Evolutionary conservation across 2,329 filamentous ascomycete species (phyloP), one percentile per base, ranked within the genome.

Genomic region (Myrmaecium sp.): DNA sequence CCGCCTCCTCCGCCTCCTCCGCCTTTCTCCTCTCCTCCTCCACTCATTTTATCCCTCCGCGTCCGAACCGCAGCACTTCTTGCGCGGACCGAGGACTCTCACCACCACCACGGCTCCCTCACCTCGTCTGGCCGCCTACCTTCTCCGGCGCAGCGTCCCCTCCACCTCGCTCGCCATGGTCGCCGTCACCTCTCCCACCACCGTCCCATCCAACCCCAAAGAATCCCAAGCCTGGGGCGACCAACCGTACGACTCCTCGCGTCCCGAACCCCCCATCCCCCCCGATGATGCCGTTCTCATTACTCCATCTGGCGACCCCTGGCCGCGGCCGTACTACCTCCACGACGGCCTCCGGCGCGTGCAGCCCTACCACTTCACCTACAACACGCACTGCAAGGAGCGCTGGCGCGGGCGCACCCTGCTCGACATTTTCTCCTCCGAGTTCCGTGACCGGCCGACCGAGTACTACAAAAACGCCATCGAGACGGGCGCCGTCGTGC

Each of bases 351-450:
- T 98, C 34, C 74, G 84, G 26, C 74, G 82, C 36, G 76, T 94
- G 17, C 65, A 64, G 22, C 86, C 86, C 3, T 95, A 98, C 47
- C 72, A 89, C 48, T 94, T 66, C 51, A 94, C 84, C 3, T 94
- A 94, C 61, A 91, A 93, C 47, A 94, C 86, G 0, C 82, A 71
- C 56, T 89, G 80, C 60, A 98, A 95, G 55, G 68, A 93, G 55
- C 66, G 89, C 51, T 98, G 89, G 89, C 69, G 86, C 29, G 80
- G 75, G 17, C 66, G 81, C 19, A 65, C 68, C 33, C 58, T 98
- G 24, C 61, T 93, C 27, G 82, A 94, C 25, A 79, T 98, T 25
- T 98, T 94, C 52, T 66, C 74, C 23, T 74, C 75, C 46, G 89
- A 98, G 52, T 98, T 98, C 47, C 71, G 89, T 39, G 89, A 98